Evolutionary conservation across 805 yeast genomes (phyloP), one percentile per base, ranked within the genome.

Genomic region (Sugiyamaella chiloensis): DNA sequence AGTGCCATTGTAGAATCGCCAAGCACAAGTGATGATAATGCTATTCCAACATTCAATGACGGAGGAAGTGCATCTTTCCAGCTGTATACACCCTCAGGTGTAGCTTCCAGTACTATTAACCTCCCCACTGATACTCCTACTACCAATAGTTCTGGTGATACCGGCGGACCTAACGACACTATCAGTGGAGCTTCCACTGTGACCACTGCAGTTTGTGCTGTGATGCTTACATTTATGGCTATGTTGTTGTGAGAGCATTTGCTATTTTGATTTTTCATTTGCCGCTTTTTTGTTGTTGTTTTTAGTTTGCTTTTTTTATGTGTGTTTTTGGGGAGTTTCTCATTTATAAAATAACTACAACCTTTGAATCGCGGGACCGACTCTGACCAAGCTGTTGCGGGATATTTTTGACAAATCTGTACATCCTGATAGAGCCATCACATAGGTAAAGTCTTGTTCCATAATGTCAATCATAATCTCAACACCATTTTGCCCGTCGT

Each of bases 401-500:
- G 30, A 43, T 6, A 54, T 49, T 32, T 54, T 53, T 2, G 43
- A 42, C 21, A 54, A 17, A 16, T 39, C 48, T 31, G 46, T 44
- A 42, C 40, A 42, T 2, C 63, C 63, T n/a, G 61, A 48, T 43
- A 60, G 47, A 6, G 58, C 57, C 62, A 60, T 53, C 29, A 52
- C 57, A 29, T 48, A 44, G 35, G 40, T 48, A 36, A 60, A 54
- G 24, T 60, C 64, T 26, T 53, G 53, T 32, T 43, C 48, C n/a
- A 60, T 41, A n/a, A 60, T 52, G 32, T 54, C 52, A 41, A 53
- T 47, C 47, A 57, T 53, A 27, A 56, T 47, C 46, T 67, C 67
- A 8, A 81, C 85, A 23, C 90, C 90, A 4, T 70, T 79, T 53
- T 80, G 85, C 5, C 90, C 89, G 54, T 82, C 81, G 4, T 81